Base-by-base conservation (phyloP, 805 yeast genomes). In the Spathaspora girioi region DNA sequence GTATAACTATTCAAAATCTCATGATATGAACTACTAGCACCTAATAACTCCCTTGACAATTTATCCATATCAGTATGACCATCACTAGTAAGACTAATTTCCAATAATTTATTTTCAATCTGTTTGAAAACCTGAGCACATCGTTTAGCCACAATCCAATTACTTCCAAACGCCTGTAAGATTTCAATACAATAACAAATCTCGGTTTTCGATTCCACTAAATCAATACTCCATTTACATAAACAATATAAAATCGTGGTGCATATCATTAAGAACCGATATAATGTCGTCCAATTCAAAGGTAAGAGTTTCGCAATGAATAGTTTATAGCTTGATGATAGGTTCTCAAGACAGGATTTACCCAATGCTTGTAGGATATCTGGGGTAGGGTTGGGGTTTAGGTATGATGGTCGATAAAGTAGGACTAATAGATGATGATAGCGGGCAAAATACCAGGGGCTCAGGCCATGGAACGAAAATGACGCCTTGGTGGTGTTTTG, bases 331-430 rank as follows among this genome's bases (percentile, higher is more conserved):
- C 79, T 75, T 56, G 71, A 75, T 17, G 80, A 72, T 44, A 78
- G 59, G 11, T 76, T 73, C 45, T 77, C 75, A 12, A 78, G 58
- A 50, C 80, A 76, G 14, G 73, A 71, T 42, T 73, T 75, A 0
- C 81, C 79, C 45, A 80, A 54, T 11, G 68, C 64, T n/a, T 73
- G 68, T 35, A 80, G 50, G 5, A 70, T 67, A 19, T 69, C 71
- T 12, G 65, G 56, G 0, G 76, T 62, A 2, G 82, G 80, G 9
- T 65, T 64, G 3, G 83, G 82, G 9, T 73, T 68, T 44, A 80
- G 60, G 41, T 73, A 73, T 3, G 81, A 78, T 5, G 83, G 83
- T 48, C 81, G 68, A 55, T 78, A 80, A 5, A 80, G 57, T 51
- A 76, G 56, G 46, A 76, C 73, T 45, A 78, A 69, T 29, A 77